Conservation (phyloP, 495 filamentous ascomycete genomes). For the Penicillium ochrochloron region DNA sequence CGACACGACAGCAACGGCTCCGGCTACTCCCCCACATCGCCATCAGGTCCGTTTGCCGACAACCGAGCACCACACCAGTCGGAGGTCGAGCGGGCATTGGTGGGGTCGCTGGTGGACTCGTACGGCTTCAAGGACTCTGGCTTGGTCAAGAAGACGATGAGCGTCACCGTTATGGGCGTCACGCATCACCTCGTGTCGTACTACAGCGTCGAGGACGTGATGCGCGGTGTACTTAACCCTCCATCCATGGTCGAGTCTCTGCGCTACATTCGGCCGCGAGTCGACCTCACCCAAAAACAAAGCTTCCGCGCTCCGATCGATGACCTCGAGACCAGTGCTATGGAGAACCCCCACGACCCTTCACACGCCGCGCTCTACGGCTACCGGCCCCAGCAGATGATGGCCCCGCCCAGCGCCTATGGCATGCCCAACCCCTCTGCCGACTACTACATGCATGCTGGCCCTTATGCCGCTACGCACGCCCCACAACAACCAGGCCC, state of each 20-base stretch:
- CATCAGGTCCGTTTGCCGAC: constrained; percentile 43
- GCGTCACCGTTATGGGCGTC: constrained; percentile 67
- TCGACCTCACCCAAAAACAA: constrained; percentile 64
- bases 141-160: constrained; percentile 91
- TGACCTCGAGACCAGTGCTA: constrained; percentile 54
- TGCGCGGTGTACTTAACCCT: constrained; percentile 60
- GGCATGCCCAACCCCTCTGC: constrained; percentile 40
- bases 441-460: constrained; percentile 47
- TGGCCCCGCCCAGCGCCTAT: constrained; percentile 42
- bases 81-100: constrained; percentile 67
- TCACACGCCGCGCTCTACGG: constrained; percentile 45
- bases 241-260: constrained; percentile 62
- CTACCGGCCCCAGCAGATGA: constrained; percentile 46
- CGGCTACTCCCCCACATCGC: constrained; percentile 49
- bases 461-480: constrained; percentile 43
- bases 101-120: constrained; percentile 83
- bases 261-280: constrained; percentile 59
- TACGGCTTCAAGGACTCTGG: constrained; percentile 87
- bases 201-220: constrained; percentile 78
- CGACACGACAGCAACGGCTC: constrained; percentile 51
- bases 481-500: constrained; percentile 42
- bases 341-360: constrained; percentile 46
- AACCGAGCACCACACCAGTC: constrained; percentile 43
- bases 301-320: constrained; percentile 74
- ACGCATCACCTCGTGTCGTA: constrained; percentile 88